Conservation (phyloP, 2,329 filamentous ascomycete genomes). For the Magnaporthiopsis rhizophila region DNA sequence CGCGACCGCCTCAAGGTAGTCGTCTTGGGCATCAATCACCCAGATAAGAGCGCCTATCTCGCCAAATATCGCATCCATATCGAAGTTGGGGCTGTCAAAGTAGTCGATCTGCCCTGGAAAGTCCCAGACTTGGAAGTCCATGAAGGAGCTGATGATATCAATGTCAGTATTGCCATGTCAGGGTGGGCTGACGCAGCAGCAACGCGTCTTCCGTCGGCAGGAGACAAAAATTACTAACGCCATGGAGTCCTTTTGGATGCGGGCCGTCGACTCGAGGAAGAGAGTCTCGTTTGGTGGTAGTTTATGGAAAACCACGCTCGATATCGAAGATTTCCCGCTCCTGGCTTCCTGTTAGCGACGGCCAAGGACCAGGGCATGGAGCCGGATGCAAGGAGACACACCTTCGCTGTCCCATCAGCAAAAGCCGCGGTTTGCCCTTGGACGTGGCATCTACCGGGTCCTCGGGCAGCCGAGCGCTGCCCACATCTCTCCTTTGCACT, state of each 20-base stretch:
- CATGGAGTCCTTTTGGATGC: slow-evolving; percentile 91
- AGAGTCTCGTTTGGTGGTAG: slow-evolving; percentile 91
- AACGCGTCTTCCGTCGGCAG: background rate
- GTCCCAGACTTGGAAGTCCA: slow-evolving; percentile 99
- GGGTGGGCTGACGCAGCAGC: background rate
- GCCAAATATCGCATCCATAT: slow-evolving; percentile 88
- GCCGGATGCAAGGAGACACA: slow-evolving; percentile 31
- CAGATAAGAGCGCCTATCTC: slow-evolving; percentile 92
- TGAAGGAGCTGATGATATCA: slow-evolving; percentile 65
- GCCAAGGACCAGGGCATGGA: background rate
- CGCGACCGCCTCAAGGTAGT: slow-evolving; percentile 86
- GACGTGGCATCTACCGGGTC: slow-evolving; percentile 35
- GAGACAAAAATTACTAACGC: slow-evolving; percentile 51
- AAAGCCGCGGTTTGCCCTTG: slow-evolving; percentile 71
- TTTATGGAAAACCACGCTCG: slow-evolving; percentile 98
- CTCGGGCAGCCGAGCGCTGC: slow-evolving; percentile 30
- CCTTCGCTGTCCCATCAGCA: slow-evolving; percentile 95
- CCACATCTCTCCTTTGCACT: slow-evolving; percentile 40
- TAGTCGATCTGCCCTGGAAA: slow-evolving; percentile 88
- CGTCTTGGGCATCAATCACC: slow-evolving; percentile 98
- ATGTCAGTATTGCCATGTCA: background rate
- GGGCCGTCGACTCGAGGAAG: slow-evolving; percentile 89
- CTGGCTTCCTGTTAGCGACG: slow-evolving; percentile 36
- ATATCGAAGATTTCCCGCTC: slow-evolving; percentile 97
- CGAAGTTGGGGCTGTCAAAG: slow-evolving; percentile 81